Percentiles rank a stretch among this genome's conserved stretches.
phyloP scores from a whole-genome alignment of 1,139 yeast species.

The Debaryomyces singareniensis region DNA sequence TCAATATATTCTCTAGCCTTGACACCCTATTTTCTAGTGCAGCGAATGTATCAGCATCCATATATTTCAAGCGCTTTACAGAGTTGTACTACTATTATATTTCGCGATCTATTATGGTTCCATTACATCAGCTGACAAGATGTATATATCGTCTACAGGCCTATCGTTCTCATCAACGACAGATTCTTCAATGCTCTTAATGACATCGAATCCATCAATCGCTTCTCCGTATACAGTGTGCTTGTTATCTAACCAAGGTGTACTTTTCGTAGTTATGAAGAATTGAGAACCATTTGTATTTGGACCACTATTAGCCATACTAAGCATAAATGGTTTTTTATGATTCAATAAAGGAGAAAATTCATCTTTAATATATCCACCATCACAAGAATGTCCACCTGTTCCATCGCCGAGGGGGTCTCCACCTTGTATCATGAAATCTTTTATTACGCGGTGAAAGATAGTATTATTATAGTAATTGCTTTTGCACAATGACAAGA shows the following conservation, averaged over 20 bases:
- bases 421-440: conserved; percentile 60
- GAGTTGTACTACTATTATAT: no score
- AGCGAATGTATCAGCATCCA: conserved; percentile 5
- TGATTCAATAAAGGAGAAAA: conserved; percentile 47
- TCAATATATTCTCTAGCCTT: conserved; percentile 7
- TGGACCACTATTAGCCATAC: conserved; percentile 62
- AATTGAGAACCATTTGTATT: conserved; percentile 62
- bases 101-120: no score
- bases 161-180: conserved; percentile 43
- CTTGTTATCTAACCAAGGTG: conserved; percentile 58
- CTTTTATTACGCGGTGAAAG: conserved; percentile 54
- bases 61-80: no score
- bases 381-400: conserved; percentile 57
- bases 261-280: conserved; percentile 56
- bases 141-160: conserved; percentile 47
- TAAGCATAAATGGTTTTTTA: conserved; percentile 51
- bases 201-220: conserved; percentile 59
- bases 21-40: conserved; percentile 4
- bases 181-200: conserved; percentile 47
- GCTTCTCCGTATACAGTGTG: conserved; percentile 85
- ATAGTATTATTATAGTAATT: conserved; percentile 50
- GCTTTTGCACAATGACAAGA: conserved; percentile 51
- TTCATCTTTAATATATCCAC: conserved; percentile 52
- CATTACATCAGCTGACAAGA: conserved; percentile 43
- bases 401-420: conserved; percentile 56